Evolutionary conservation across 192 early-diverging fungal species (phyloP).

Genomic region (Gamsiella multidivaricata): DNA sequence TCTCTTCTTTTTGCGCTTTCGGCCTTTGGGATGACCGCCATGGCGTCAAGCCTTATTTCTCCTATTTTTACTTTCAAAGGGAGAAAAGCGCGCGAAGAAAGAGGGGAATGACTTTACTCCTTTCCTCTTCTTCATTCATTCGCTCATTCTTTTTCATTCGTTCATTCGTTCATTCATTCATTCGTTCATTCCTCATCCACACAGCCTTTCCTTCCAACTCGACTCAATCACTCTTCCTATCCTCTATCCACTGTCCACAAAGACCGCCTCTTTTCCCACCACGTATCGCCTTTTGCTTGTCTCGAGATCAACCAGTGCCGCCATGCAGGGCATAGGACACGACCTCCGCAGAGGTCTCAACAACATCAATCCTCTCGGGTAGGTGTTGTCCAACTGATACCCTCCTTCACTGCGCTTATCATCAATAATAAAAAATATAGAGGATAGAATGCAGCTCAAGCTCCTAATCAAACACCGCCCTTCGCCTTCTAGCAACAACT

Average conservation of each 20-base stretch:
- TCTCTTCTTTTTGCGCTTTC: background rate
- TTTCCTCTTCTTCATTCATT: background rate
- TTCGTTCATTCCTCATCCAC: background rate
- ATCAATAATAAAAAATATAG: no score
- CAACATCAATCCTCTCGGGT: constrained; percentile 52
- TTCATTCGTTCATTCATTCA: background rate
- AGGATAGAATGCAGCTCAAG: no score
- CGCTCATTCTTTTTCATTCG: constrained; percentile 2
- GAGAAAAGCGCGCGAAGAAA: no score
- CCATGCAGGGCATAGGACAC: constrained; percentile 50
- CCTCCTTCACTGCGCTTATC: no score
- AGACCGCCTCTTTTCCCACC: background rate
- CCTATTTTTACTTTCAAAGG: no score
- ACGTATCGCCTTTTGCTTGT: background rate
- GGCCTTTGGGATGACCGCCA: no score
- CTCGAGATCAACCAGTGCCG: background rate
- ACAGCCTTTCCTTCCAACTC: background rate
- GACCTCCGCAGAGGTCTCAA: constrained; percentile 48
- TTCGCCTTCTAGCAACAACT: constrained; percentile 31
- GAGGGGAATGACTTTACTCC: no score
- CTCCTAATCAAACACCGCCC: background rate
- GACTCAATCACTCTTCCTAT: background rate
- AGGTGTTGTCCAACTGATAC: no score
- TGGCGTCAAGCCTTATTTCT: background rate
- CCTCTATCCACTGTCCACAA: no score